phyloP scores from a whole-genome alignment of 2,329 filamentous ascomycete species.

The Phialophora tarda region DNA sequence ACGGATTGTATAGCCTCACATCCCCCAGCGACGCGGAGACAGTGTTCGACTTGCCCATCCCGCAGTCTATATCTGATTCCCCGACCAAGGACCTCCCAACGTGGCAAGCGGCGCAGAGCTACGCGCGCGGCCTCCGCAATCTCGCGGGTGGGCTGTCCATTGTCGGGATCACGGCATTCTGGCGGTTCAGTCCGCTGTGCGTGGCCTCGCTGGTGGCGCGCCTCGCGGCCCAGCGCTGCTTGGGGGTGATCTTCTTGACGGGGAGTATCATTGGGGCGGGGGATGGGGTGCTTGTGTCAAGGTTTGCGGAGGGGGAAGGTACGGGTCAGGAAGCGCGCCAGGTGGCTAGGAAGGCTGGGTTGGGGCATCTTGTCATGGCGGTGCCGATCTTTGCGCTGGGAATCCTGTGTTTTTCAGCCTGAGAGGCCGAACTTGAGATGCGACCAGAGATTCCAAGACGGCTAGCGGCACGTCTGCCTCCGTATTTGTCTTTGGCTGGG shows the following conservation, averaged over 20 bases:
- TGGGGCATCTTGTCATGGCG: slow-evolving; percentile 14
- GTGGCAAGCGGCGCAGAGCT: slow-evolving; percentile 14
- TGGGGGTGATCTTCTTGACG: slow-evolving; percentile 15
- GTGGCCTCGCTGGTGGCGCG: slow-evolving; percentile 8
- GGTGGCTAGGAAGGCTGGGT: slow-evolving; percentile 5
- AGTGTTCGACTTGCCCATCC: slow-evolving; percentile 8
- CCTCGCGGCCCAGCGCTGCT: slow-evolving; percentile 2
- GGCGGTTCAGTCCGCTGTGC: slow-evolving; percentile 13
- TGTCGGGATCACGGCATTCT: slow-evolving; percentile 7
- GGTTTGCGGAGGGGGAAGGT: not conserved
- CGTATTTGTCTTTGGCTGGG: too few species aligned
- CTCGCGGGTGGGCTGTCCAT: slow-evolving; percentile 8
- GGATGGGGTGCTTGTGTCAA: not conserved
- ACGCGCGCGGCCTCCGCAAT: slow-evolving; percentile 5
- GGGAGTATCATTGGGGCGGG: slow-evolving; percentile 5
- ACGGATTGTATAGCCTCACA: slow-evolving; percentile 3
- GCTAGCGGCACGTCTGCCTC: too few species aligned
- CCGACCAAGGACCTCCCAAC: slow-evolving; percentile 4
- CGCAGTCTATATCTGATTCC: not conserved
- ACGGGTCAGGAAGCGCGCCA: slow-evolving; percentile 1
- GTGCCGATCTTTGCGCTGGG: slow-evolving; percentile 10
- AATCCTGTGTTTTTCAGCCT: slow-evolving; percentile 4
- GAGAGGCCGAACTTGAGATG: too few species aligned
- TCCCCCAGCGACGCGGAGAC: slow-evolving; percentile 4
- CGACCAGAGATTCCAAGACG: too few species aligned